Evolutionary conservation across 305 asterid genomes (phyloP).

Genomic region (Fraxinus albicans): DNA sequence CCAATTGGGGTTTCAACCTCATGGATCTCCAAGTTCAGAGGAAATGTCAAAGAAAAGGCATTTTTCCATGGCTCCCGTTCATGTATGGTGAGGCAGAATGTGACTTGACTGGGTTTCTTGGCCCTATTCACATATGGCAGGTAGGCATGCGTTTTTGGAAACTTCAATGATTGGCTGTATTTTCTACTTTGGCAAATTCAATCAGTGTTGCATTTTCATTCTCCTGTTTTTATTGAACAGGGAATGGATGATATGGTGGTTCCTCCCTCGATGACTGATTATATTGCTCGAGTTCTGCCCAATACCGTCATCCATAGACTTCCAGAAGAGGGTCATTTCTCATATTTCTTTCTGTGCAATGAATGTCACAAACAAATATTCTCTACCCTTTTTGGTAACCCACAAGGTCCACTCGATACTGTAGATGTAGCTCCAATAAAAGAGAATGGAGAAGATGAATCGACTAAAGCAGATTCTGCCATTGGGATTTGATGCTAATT

Average conservation of each 20-base stretch:
- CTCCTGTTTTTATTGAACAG: constrained; percentile 33
- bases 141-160: constrained; percentile 24
- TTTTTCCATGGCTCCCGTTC: constrained; percentile 69
- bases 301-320: constrained; percentile 58
- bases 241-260: constrained; percentile 71
- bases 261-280: constrained; percentile 68
- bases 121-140: constrained; percentile 95
- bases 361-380: constrained; percentile 68
- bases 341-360: constrained; percentile 64
- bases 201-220: neutral
- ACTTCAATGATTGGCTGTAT: neutral
- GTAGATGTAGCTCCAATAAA: constrained; percentile 38
- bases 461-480: constrained; percentile 26
- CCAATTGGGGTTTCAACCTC: constrained; percentile 82
- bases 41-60: constrained; percentile 52
- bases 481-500: constrained; percentile 26
- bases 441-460: constrained; percentile 29
- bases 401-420: constrained; percentile 53
- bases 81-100: constrained; percentile 60
- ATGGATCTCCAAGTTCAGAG: constrained; percentile 69
- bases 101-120: constrained; percentile 70
- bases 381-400: constrained; percentile 62
- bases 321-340: constrained; percentile 76
- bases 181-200: neutral
- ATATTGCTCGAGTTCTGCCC: constrained; percentile 58